Percentiles rank a stretch among this genome's conserved stretches.
Evolutionary conservation across 2,329 filamentous ascomycete species (phyloP).

Genomic region (Apiospora malaysiana): DNA sequence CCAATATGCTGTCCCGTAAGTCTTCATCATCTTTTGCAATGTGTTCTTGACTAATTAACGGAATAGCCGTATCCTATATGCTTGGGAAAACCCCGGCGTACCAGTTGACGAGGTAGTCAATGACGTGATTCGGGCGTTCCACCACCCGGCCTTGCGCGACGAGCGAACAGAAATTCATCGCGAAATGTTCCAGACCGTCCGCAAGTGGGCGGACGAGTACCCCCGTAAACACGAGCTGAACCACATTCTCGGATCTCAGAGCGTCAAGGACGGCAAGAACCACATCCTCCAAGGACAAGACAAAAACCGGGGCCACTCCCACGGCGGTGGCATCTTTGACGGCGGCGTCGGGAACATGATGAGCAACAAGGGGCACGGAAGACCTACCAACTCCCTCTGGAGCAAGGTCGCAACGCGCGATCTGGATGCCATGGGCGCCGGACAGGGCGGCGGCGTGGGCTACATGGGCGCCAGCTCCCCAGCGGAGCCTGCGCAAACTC

Average conservation of each 20-base stretch:
- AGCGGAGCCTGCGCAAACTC: conserved; percentile 31
- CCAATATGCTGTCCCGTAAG: conserved; percentile 82
- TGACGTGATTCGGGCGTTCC: conserved; percentile 83
- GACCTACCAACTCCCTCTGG: conserved; percentile 65
- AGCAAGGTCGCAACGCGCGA: conserved; percentile 65
- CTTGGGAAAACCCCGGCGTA: conserved; percentile 88
- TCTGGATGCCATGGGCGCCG: conserved; percentile 59
- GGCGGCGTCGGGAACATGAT: conserved; percentile 42
- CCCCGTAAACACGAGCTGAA: conserved; percentile 73
- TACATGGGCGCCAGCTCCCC: conserved; percentile 46
- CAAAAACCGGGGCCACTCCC: conserved; percentile 50
- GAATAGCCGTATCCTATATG: conserved; percentile 77
- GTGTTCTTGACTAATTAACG: conserved; percentile 32
- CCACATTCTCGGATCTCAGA: conserved; percentile 78
- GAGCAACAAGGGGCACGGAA: conserved; percentile 58
- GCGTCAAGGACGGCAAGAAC: conserved; percentile 83
- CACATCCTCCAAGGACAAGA: conserved; percentile 58
- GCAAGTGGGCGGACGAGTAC: conserved; percentile 77
- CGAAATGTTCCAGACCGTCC: conserved; percentile 87
- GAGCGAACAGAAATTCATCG: conserved; percentile 79
- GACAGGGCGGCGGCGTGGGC: conserved; percentile 43
- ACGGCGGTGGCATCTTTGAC: conserved; percentile 46
- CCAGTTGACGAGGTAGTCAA: conserved; percentile 82
- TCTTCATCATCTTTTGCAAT: conserved; percentile 25
- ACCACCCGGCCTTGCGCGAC: conserved; percentile 85